Percentiles rank a stretch among this genome's conserved stretches.
Conservation (phyloP, 441 rosid genomes). For the Capsella rubella region DNA sequence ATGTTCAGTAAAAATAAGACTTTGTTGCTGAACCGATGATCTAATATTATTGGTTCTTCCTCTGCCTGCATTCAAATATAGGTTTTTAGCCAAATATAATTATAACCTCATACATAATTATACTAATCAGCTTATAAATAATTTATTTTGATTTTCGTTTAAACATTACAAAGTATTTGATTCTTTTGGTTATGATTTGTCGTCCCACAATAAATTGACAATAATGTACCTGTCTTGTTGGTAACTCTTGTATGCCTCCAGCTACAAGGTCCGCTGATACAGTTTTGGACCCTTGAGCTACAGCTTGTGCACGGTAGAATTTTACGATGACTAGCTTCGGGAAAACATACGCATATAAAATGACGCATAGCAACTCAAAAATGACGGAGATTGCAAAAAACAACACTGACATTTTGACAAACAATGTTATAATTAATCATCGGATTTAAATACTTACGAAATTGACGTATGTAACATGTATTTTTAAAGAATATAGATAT, state of each 20-base stretch:
- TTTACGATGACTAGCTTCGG: conserved; percentile 69
- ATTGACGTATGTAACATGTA: neutral
- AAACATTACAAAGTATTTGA: too few species aligned
- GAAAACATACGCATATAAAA: conserved; percentile 62
- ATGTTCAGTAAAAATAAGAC: conserved; percentile 49
- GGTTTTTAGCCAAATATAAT: neutral
- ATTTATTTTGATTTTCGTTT: neutral
- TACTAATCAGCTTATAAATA: neutral
- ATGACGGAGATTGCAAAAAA: conserved; percentile 61
- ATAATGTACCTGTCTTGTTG: neutral
- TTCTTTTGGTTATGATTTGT: neutral
- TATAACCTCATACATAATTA: too few species aligned
- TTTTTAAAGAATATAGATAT: neutral
- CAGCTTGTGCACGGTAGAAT: conserved; percentile 69
- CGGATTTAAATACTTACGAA: neutral
- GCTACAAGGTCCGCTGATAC: conserved; percentile 79
- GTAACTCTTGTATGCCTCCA: conserved; percentile 53
- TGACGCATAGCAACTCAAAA: conserved; percentile 62
- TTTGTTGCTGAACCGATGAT: conserved; percentile 55
- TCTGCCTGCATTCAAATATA: conserved; percentile 30
- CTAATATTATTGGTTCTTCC: neutral
- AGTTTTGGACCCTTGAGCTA: conserved; percentile 75
- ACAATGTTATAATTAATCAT: neutral
- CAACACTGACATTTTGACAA: conserved; percentile 51
- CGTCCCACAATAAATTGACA: neutral